These are phyloP conservation scores for Botrytis fabae DNA, from an alignment of 2,329 filamentous ascomycete species.

Conservation along the genomic window DNA sequence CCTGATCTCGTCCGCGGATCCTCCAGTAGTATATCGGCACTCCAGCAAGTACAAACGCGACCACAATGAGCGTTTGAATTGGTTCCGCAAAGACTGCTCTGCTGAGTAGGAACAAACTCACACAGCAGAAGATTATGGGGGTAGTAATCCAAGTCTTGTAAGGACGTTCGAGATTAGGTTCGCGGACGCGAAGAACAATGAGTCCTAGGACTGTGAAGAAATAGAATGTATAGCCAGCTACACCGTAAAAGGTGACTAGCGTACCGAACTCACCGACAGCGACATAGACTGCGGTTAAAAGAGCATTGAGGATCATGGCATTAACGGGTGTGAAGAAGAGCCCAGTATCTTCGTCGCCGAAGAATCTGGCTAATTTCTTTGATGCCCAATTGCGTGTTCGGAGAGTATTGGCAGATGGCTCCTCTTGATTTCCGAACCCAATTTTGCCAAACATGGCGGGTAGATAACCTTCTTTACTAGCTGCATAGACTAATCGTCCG, in stretches of 20 bases:
- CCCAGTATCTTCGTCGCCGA: conserved; percentile 75
- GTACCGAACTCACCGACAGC: conserved; percentile 87
- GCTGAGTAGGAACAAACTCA: conserved; percentile 87
- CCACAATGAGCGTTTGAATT: conserved; percentile 82
- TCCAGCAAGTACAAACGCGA: conserved; percentile 80
- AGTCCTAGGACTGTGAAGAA: conserved; percentile 92
- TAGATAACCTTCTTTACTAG: conserved; percentile 92
- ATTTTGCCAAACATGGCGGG: conserved; percentile 81
- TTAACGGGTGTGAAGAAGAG: conserved; percentile 94
- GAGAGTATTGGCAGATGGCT: conserved; percentile 46
- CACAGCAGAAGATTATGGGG: conserved; percentile 97
- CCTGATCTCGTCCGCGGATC: conserved; percentile 64
- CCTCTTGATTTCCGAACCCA: conserved; percentile 58
- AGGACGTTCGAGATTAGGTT: conserved; percentile 83
- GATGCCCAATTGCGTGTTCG: conserved; percentile 57
- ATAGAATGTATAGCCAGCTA: conserved; percentile 96
- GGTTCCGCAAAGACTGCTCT: conserved; percentile 89
- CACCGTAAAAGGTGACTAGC: conserved; percentile 93
- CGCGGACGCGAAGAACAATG: conserved; percentile 83
- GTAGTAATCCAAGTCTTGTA: conserved; percentile 97
- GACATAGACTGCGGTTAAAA: conserved; percentile 75
- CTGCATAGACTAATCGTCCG: conserved; percentile 87
- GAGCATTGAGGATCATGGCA: conserved; percentile 79
- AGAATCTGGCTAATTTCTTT: conserved; percentile 58
- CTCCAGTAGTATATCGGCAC: conserved; percentile 89